These are phyloP conservation scores for Leccinum angustisporum DNA, from an alignment of 1,284 basidiomycete genomes.

Conservation along the genomic window DNA sequence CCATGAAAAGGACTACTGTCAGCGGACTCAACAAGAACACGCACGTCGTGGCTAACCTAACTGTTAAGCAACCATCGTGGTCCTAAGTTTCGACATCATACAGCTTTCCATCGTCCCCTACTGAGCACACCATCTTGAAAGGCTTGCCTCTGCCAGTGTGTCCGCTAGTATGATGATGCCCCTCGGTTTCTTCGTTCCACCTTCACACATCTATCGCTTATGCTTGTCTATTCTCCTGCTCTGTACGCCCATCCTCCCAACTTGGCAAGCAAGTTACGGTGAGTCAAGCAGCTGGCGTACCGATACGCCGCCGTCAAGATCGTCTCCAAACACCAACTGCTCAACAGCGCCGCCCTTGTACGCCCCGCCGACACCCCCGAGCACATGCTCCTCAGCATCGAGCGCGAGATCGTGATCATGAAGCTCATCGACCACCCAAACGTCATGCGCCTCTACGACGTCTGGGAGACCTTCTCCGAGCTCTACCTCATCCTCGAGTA, in stretches of 20 bases:
- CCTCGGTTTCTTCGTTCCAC: not conserved
- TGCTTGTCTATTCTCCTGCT: not conserved
- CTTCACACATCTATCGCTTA: not conserved
- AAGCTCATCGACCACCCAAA: slow-evolving; percentile 98
- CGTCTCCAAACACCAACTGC: slow-evolving; percentile 81
- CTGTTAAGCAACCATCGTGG: too few relatives aligned
- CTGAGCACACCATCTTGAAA: not conserved
- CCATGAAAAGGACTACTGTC: not conserved
- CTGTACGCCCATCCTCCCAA: not conserved
- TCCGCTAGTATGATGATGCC: not conserved
- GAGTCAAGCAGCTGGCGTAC: too few relatives aligned
- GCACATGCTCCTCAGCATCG: slow-evolving; percentile 76
- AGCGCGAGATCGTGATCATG: slow-evolving; percentile 99
- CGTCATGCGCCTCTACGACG: slow-evolving; percentile 92
- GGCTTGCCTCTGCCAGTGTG: not conserved
- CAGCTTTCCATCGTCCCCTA: not conserved
- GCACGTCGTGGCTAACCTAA: too few relatives aligned
- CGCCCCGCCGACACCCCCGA: slow-evolving; percentile 68
- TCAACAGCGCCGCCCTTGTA: slow-evolving; percentile 55
- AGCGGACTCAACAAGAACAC: too few relatives aligned
- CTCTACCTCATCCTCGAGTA: slow-evolving; percentile 96
- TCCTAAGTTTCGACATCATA: too few relatives aligned
- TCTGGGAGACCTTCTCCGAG: slow-evolving; percentile 93
- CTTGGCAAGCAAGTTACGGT: not conserved
- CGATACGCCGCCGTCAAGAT: slow-evolving; percentile 93